Percentiles rank a stretch among this genome's conserved stretches.
phyloP scores from a whole-genome alignment of 345 rosid species.

The Luvunga scandens region DNA sequence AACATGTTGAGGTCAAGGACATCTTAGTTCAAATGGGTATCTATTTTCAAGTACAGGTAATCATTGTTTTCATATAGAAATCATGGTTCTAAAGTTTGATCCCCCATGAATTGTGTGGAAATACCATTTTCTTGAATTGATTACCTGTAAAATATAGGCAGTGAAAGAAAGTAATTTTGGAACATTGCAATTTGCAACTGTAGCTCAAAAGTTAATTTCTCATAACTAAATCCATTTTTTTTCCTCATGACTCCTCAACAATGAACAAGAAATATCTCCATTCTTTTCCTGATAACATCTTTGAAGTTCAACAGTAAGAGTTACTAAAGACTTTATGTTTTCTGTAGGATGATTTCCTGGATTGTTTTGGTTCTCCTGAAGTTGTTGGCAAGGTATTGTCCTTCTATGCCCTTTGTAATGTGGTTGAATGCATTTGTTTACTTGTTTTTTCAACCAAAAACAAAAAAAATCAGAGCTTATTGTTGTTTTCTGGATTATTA shows the following conservation, averaged over 20 bases:
- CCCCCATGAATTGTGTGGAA: neutral
- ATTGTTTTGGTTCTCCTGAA: constrained; percentile 42
- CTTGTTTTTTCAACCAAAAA: too few species aligned
- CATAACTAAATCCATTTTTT: neutral
- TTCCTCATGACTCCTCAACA: neutral
- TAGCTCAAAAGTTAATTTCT: neutral
- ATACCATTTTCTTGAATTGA: neutral
- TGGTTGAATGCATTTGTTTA: neutral
- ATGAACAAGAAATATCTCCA: neutral
- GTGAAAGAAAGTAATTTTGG: constrained; percentile 1
- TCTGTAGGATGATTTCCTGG: constrained; percentile 48
- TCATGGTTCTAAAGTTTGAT: neutral
- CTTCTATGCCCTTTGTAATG: neutral
- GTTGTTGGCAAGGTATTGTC: constrained; percentile 41
- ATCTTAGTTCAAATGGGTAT: constrained; percentile 44
- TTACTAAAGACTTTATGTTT: neutral
- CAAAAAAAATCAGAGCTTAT: neutral
- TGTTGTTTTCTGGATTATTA: constrained; percentile 2
- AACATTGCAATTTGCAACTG: neutral
- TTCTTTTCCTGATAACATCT: neutral
- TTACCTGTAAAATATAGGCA: neutral
- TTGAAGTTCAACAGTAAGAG: neutral
- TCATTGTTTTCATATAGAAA: neutral
- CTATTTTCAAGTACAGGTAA: constrained; percentile 49
- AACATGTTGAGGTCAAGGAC: constrained; percentile 31